Base-by-base conservation (phyloP, 2,329 filamentous ascomycete species). In the Nothophaeocryptopus gaeumannii region DNA sequence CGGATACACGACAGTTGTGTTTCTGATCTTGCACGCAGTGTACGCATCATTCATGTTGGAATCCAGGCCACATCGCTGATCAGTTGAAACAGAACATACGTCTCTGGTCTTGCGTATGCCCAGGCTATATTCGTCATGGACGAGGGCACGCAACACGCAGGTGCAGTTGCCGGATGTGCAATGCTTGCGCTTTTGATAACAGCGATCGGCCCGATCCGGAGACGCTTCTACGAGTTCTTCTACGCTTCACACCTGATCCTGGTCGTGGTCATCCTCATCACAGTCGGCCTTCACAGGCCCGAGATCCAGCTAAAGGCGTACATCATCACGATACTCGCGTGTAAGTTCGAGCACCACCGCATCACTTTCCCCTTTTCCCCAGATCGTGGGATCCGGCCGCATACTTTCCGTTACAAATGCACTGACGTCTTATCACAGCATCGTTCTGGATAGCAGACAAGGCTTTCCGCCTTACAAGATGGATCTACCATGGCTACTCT, bases 181-280 rank as follows among this genome's bases (percentile, higher is more conserved):
- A 56, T 63, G 58, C 34, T 63, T 4, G 36, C 55, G 14, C 54
- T 63, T 15, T 29, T 59, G 4, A n/a, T 56, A 15, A 60, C 61
- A 9, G 55, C 60, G 13, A 53, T 53, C 15, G 45, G 51, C 8
- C 50, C 52, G 7, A 41, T 62, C 14, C 58, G 61, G 12, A 52
- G 49, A 35, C 46, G 59, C 16, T 35, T 54, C 12, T 63, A 62
- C 45, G 61, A 63, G 37, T 11, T 58, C 35, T 63, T 63, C 47
- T 61, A 61, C 39, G 42, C 51, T 8, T 34, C 44, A 4, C 61
- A 63, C 34, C 45, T 58, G 14, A 40, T 56, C 14, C 41, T 63
- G 7, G 58, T 59, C 2, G 45, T 50, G 1, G 36, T 51, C 1
- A 54, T 55, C 13, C 36, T 63, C 2, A 44, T 60, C 7, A 52